Evolutionary conservation across 2,329 filamentous ascomycete species (phyloP), one percentile per base, ranked within the genome.

Genomic region (Neofusicoccum ribis): DNA sequence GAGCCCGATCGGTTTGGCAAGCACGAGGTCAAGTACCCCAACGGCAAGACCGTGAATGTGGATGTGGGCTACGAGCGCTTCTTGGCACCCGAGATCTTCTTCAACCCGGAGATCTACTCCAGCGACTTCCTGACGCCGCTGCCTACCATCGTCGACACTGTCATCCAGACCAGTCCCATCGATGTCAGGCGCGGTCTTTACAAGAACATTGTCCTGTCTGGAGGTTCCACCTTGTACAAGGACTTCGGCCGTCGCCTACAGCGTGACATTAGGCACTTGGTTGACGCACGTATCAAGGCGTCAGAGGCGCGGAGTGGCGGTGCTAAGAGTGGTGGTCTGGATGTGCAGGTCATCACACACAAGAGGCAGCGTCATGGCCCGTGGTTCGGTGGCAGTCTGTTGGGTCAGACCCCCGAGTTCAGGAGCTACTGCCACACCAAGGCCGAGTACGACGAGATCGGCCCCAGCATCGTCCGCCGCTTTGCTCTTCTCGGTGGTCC

Each of bases 21-120:
- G 81, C 93, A 99, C 80, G 88, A 90, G 20, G 93, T 97, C 66
- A 88, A 88, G 65, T 89, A 95, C 67, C 90, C 93, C 31, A 94
- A 93, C 71, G 95, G 95, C 68, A 90, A 91, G 71, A 89, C 91
- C 71, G 89, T 94, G 23, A 86, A 84, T 1, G 92, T 99, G 52
- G 96, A 99, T 73, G 91, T 99, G 62, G 95, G 95, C 62, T 99
- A 98, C 81, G 95, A 99, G 80, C 91, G 95, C 39, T 99, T 99
- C 85, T 85, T 99, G 67, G 95, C 95, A 2, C 96, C 96, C 27
- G 95, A 99, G 79, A 99, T 99, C 76, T 99, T 99, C 82, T 99
- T 99, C 88, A 99, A 99, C 81, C 95, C 95, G 36, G 95, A 99
- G 82, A 99, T 99, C 74, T 98, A 98, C 85, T 97, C 92, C 68